Percentiles rank a stretch among this genome's conserved stretches.
These are phyloP conservation scores for Mrakia blollopis DNA, from an alignment of 768 basidiomycete species.

Conservation along the genomic window DNA sequence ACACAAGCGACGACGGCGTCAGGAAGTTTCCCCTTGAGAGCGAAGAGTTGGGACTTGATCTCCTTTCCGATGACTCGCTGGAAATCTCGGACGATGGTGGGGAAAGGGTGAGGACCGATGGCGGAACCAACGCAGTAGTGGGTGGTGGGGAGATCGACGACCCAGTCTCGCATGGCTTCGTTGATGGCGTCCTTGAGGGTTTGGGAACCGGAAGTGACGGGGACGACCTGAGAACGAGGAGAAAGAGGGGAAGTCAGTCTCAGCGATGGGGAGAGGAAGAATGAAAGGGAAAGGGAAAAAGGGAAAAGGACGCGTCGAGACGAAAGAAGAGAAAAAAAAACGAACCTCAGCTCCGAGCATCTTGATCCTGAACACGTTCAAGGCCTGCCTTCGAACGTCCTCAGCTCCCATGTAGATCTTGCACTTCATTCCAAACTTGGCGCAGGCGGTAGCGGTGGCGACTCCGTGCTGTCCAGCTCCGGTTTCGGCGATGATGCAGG, in stretches of 20 bases:
- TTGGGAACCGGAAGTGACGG: conserved; percentile 86
- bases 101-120: conserved; percentile 98
- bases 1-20: conserved; percentile 95
- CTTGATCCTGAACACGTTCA: conserved; percentile 35
- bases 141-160: conserved; percentile 76
- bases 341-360: conserved; percentile 88
- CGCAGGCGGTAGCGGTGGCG: conserved; percentile 96
- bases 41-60: conserved; percentile 79
- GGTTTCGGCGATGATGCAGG: conserved; percentile 94
- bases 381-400: conserved; percentile 83
- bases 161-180: conserved; percentile 91
- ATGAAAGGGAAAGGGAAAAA: neutral
- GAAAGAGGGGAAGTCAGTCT: neutral
- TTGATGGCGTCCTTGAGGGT: conserved; percentile 96
- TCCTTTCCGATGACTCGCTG: conserved; percentile 91
- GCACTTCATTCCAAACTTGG: conserved; percentile 91
- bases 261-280: no score
- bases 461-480: conserved; percentile 99
- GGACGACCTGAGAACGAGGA: conserved; percentile 62
- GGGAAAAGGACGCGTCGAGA: neutral
- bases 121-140: conserved; percentile 97
- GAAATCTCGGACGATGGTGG: conserved; percentile 97
- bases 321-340: conserved; percentile 8
- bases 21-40: conserved; percentile 73
- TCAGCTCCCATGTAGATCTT: conserved; percentile 97